These are phyloP conservation scores for Cucurbitaria berberidis DNA, from an alignment of 2,329 filamentous ascomycete species.

Conservation along the genomic window DNA sequence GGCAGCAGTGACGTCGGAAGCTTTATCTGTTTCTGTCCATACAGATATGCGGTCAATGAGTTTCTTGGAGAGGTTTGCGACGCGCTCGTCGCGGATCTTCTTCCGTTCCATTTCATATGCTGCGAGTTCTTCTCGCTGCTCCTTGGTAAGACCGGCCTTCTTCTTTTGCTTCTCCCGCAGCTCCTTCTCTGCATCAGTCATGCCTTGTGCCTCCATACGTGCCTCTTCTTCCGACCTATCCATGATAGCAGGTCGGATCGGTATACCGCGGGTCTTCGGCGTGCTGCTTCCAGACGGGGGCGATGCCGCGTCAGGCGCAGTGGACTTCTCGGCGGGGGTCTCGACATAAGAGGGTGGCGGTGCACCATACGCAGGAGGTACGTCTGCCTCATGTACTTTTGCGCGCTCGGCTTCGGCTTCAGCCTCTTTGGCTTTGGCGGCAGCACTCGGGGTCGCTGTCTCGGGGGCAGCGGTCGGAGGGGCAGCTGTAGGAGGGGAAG, in stretches of 20 bases:
- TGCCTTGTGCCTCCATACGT: slow-evolving; percentile 66
- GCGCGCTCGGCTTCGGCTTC: slow-evolving; percentile 50
- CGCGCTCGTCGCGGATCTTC: slow-evolving; percentile 84
- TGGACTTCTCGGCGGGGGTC: slow-evolving; percentile 49
- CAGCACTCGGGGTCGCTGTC: slow-evolving; percentile 28
- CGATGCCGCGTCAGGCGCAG: slow-evolving; percentile 36
- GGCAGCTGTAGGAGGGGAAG: slow-evolving; percentile 10
- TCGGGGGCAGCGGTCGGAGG: slow-evolving; percentile 14
- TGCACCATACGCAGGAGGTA: slow-evolving; percentile 47
- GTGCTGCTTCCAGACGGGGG: slow-evolving; percentile 55
- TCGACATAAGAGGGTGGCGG: slow-evolving; percentile 52
- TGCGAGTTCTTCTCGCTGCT: slow-evolving; percentile 89
- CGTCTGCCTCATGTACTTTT: slow-evolving; percentile 40
- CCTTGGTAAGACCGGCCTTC: slow-evolving; percentile 83
- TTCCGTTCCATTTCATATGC: slow-evolving; percentile 88
- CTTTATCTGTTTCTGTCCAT: slow-evolving; percentile 97
- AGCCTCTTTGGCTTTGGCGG: slow-evolving; percentile 53
- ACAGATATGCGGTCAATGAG: slow-evolving; percentile 87
- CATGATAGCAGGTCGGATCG: slow-evolving; percentile 84
- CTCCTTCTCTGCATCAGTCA: slow-evolving; percentile 76
- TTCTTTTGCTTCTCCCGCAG: slow-evolving; percentile 85
- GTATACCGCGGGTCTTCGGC: slow-evolving; percentile 63
- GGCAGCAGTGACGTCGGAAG: slow-evolving; percentile 78
- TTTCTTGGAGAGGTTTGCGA: slow-evolving; percentile 82
- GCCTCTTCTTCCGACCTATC: slow-evolving; percentile 83